Evolutionary conservation across 2,329 filamentous ascomycete species (phyloP), one percentile per base, ranked within the genome.

Genomic region (Colletotrichum eremochloae): DNA sequence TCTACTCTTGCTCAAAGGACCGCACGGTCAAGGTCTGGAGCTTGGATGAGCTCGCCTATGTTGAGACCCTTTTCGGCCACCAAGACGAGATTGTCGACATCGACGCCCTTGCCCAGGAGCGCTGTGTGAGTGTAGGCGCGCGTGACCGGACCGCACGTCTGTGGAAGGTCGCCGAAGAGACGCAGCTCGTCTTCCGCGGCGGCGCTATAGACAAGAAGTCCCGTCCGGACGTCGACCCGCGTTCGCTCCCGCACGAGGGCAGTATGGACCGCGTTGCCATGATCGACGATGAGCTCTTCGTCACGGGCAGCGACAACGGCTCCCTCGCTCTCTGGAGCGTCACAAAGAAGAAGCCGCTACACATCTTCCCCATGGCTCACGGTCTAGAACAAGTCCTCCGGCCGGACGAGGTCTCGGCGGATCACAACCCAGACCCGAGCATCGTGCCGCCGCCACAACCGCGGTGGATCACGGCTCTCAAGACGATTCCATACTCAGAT

Each of bases 91-190:
- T 98, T 6, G 87, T 96, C 48, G 94, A 95, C 78, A 90, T 99
- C 67, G 93, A 94, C 75, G 92, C 94, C 31, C 87, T 97, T 74
- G 91, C 92, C 2, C 91, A 95, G 76, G 96, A 98, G 81, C 92
- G 94, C 61, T 98, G 96, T 80, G 88, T 98, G 72, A 96, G 92
- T 74, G 96, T 97, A 24, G 96, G 96, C 67, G 93, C 94, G 7
- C 89, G 96, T 75, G 96, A 99, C 81, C 91, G 96, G 69, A 98
- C 95, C 2, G 96, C 96, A 50, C 89, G 96, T 71, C 84, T 97
- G 76, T 99, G 96, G 96, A 98, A 98, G 82, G 95, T 99, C 1
- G 91, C 94, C 5, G 96, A 99, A 77, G 96, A 99, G 84, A 94
- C 93, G 1, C 96, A 99, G 80, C 89, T 99, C 8, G 95, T 98